Evolutionary conservation across 169 alveolate genomes (phyloP).

Genomic region (Plasmodium relictum): DNA sequence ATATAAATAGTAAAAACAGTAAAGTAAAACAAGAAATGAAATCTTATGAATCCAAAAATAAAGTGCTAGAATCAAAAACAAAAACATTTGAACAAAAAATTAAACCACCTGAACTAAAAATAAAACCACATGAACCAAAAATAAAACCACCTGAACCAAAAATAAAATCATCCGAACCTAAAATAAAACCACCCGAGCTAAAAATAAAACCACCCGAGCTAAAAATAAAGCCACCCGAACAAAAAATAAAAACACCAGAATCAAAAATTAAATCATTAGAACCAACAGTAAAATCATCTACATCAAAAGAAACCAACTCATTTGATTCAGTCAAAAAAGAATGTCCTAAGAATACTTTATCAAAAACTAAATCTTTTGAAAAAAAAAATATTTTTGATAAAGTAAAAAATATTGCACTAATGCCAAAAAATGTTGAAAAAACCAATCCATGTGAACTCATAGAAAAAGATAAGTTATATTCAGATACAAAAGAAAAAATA

Average conservation of each 20-base stretch:
- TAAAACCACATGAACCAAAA: not conserved
- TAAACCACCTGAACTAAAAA: not conserved
- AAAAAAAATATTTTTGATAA: conserved; percentile 1
- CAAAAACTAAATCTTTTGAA: conserved; percentile 12
- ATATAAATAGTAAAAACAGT: not conserved
- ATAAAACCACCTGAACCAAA: conserved; percentile 12
- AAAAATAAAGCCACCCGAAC: not conserved
- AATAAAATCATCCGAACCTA: not conserved
- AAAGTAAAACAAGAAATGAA: not conserved
- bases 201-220: conserved; percentile 9
- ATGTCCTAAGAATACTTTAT: not conserved
- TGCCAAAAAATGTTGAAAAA: not conserved
- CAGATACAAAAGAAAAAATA: not conserved
- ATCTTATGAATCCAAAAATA: not conserved
- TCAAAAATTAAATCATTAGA: conserved; percentile 14
- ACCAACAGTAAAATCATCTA: too few species aligned
- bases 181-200: not conserved
- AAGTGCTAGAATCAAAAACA: not conserved
- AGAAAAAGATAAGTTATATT: conserved; percentile 6
- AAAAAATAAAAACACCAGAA: conserved; percentile 29
- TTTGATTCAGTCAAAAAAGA: conserved; percentile 1
- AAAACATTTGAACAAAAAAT: conserved; percentile 17
- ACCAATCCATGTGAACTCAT: not conserved
- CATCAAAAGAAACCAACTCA: not conserved
- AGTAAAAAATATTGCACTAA: not conserved